Conservation (phyloP, 345 rosid species). For the Populus tremula region DNA sequence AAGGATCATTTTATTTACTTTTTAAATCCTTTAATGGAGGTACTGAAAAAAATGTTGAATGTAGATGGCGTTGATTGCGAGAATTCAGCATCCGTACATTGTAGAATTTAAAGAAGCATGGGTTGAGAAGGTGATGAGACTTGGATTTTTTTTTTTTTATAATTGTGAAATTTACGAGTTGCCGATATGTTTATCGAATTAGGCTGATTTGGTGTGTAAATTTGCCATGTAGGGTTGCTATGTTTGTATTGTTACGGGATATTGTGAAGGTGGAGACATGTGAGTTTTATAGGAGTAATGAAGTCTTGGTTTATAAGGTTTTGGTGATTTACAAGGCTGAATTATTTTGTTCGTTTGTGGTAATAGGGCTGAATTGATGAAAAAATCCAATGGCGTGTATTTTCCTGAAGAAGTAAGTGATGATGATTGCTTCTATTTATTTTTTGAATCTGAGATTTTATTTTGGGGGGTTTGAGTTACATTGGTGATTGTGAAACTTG, state of each 20-base stretch:
- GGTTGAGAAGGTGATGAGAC: constrained; percentile 74
- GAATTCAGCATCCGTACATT: constrained; percentile 85
- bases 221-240: constrained; percentile 79
- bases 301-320: constrained; percentile 10
- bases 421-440: background rate
- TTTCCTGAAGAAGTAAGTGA: constrained; percentile 81
- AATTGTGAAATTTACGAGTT: background rate
- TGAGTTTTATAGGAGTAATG: constrained; percentile 40
- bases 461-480: constrained; percentile 16
- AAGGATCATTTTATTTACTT: background rate
- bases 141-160: background rate
- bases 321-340: constrained; percentile 4
- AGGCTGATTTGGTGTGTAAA: background rate
- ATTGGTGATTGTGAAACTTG: constrained; percentile 3
- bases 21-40: background rate
- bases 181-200: background rate
- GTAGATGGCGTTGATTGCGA: constrained; percentile 91
- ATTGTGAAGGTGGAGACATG: constrained; percentile 99
- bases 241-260: constrained; percentile 97
- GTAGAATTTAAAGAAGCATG: constrained; percentile 99
- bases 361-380: constrained; percentile 92
- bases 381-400: constrained; percentile 77
- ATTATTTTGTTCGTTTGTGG: constrained; percentile 10
- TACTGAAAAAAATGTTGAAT: constrained; percentile 12
- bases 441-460: background rate